Evolutionary conservation across 495 filamentous ascomycete species (phyloP), one percentile per base, ranked within the genome.

Genomic region (Penicillium tannophilum): DNA sequence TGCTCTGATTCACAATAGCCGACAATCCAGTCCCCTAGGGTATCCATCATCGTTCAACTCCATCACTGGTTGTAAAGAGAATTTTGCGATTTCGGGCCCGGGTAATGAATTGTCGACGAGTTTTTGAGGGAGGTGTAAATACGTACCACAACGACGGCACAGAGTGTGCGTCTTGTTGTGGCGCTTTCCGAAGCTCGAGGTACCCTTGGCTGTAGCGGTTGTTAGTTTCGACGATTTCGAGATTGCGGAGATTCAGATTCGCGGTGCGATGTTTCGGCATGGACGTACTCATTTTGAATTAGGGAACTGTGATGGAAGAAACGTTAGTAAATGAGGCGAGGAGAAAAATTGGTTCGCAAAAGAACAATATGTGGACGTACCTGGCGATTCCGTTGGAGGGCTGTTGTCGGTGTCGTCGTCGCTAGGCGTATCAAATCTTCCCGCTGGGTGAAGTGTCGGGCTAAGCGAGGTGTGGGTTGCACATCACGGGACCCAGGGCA

Each of bases 121-220:
- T 24, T 60, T 60, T 23, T 63, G 48, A 58, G 55, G 57, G 55
- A 56, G 54, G 58, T 60, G 57, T 45, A 64, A 41, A 73, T 84
- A 90, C 89, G 84, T 76, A 96, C 94, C 94, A 88, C 94, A 98
- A 79, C 94, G 95, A 85, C 95, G 88, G 90, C 94, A 98, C 77
- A 98, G 86, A 69, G 91, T 94, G 86, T 98, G 94, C 79, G 95
- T 91, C 85, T 98, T 98, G 85, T 93, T 98, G 86, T 98, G 91
- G 86, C 91, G 91, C 87, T 93, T 94, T 80, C 92, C 93, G 79
- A 96, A 96, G 83, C 88, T 92, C 76, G 89, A 92, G 74, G 92
- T 96, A 87, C 92, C 92, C 90, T 96, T 96, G 76, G 86, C 85
- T 87, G 71, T 79, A 59, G 63, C 62, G 51, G 63, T 72, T 70